Evolutionary conservation across 345 rosid species (phyloP).

Genomic region (Gossypium mustelinum): DNA sequence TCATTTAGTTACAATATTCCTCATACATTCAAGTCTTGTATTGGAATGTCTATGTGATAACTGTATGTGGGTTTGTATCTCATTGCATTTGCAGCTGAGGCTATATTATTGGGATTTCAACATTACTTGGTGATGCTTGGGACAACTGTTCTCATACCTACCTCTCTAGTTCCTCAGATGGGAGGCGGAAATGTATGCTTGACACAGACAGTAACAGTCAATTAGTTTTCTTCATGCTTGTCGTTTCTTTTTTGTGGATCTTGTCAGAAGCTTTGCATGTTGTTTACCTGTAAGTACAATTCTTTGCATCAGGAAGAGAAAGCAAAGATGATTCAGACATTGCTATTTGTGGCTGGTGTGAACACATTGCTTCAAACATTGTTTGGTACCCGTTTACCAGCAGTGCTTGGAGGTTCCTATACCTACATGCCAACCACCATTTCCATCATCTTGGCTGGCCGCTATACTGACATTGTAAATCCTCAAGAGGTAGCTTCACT

Average conservation of each 20-base stretch:
- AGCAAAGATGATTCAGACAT: constrained; percentile 88
- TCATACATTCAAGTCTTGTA: background rate
- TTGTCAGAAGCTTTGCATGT: background rate
- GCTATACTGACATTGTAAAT: constrained; percentile 67
- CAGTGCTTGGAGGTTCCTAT: constrained; percentile 81
- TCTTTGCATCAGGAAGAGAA: constrained; percentile 62
- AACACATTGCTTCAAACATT: constrained; percentile 73
- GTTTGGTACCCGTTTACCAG: constrained; percentile 88
- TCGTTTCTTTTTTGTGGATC: constrained; percentile 18
- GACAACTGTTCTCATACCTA: constrained; percentile 82
- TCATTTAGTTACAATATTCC: background rate
- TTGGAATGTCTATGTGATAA: constrained; percentile 3
- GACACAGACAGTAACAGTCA: constrained; percentile 1
- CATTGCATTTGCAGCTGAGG: constrained; percentile 76
- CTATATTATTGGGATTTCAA: constrained; percentile 88
- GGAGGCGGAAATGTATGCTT: constrained; percentile 87
- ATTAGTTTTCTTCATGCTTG: constrained; percentile 13
- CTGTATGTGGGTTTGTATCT: constrained; percentile 13
- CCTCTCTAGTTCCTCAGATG: constrained; percentile 83
- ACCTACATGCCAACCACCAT: constrained; percentile 79
- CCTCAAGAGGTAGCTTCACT: constrained; percentile 71
- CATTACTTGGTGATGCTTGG: constrained; percentile 98
- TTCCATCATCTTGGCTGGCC: constrained; percentile 78
- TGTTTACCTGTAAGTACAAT: background rate
- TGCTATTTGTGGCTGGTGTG: constrained; percentile 87